Base-by-base conservation (phyloP, 805 yeast species). In the Pichia phayaonensis region DNA sequence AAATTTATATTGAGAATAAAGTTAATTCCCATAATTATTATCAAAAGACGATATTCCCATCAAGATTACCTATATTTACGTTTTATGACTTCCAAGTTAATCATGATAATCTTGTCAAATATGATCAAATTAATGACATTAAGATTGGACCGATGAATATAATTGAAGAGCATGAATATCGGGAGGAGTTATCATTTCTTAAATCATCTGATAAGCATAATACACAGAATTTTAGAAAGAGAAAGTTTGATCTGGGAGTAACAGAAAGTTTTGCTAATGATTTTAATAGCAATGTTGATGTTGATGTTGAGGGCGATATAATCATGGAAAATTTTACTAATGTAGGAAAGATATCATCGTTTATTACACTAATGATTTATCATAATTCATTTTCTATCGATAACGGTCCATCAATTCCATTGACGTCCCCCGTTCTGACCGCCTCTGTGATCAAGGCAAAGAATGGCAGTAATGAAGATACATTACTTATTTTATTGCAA, bases 391-490 rank as follows among this genome's bases (percentile, higher is more conserved):
- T 64, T 21, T 51, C 59, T 7, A 56, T 64, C 3, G 54, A 57
- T 42, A 53, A 58, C 24, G 50, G 53, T 15, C 58, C 56, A 16
- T 47, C 44, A 15, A 48, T 55, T 20, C 40, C 54, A 12, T 55
- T 65, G 12, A 60, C 59, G 41, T 52, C 57, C 1, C 41, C 54
- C 0, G 61, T 66, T 15, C 20, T 61, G 49, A 52, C 59, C 24
- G 60, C 67, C 2, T 54, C 59, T 13, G 56, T 63, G 6, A 48
- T 66, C 1, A 60, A 59, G 10, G 60, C 63, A 1, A 57, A 55
- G 21, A 51, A 46, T 13, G 44, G 47, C 8, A 56, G 63, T 7
- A 42, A 50, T 18, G 67, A 62, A 47, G 70, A 67, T 47, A 54
- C 63, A 0, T 39, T 68, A 8, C 20, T 67, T 11, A 3, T 54